Conservation (phyloP, 2,329 filamentous ascomycete genomes). For the Cytospora schulzeri region DNA sequence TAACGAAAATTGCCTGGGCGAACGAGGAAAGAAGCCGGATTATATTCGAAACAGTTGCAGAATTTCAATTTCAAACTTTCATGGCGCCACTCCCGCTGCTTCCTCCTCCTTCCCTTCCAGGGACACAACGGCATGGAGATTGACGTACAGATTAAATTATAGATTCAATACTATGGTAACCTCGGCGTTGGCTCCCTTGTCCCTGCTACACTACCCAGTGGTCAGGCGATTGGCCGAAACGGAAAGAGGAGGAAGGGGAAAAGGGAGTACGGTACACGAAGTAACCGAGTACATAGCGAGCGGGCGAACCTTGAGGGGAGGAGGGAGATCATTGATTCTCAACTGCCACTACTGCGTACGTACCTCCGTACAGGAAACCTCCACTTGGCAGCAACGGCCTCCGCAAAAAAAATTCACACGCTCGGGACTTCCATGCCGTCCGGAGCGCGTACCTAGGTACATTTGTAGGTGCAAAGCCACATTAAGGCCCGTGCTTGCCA, state of each 20-base stretch:
- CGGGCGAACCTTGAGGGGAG: neutral
- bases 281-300: neutral
- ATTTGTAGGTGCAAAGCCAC: neutral
- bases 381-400: slow-evolving; percentile 20
- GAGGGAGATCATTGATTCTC: neutral
- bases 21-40: slow-evolving; percentile 9
- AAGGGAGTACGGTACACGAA: neutral
- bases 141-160: neutral
- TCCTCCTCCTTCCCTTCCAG: no score
- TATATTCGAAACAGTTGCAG: slow-evolving; percentile 21
- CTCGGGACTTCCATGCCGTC: neutral
- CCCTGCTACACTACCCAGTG: slow-evolving; percentile 8
- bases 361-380: neutral
- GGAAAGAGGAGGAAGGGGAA: neutral
- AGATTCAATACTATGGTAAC: neutral
- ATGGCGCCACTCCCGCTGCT: neutral
- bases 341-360: neutral
- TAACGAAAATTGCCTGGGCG: slow-evolving; percentile 4
- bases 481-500: neutral
- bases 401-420: slow-evolving; percentile 14
- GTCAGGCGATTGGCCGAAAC: slow-evolving; percentile 19
- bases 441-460: neutral
- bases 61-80: slow-evolving; percentile 9
- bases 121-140: neutral
- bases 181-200: slow-evolving; percentile 4